Evolutionary conservation across 257 asterid species (phyloP), one percentile per base, ranked within the genome.

Genomic region (Solanum chiquidenum): DNA sequence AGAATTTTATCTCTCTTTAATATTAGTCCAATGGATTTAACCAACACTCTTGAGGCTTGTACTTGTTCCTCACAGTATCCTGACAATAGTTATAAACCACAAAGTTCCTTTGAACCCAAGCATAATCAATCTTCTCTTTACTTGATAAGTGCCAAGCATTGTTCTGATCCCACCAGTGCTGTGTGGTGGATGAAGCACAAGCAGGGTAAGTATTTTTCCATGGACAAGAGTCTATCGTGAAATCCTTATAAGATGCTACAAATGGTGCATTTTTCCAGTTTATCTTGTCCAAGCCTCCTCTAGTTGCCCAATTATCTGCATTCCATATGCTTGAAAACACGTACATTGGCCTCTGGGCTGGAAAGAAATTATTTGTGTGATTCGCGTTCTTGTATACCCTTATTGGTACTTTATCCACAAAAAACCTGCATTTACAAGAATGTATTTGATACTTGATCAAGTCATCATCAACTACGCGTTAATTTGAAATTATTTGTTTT

Each of bases 291-390:
- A 96, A 89, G 0, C 99, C 99, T 13, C 99, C 99, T 52, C 98
- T 88, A 2, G 99, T 96, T 29, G 99, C 99, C 99, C 99, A 97
- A 89, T 97, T 98, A 35, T 97, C 99, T 0, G 98, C 99, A 55
- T 97, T 94, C 99, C 99, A 97, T 25, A 97, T 96, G 94, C 99
- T 97, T 7, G 99, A 97, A 89, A 97, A 95, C 25, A 97, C 83
- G 90, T 92, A 93, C 99, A 97, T 97, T 12, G 99, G 98, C 92
- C 95, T 93, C 88, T 93, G 89, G 9, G 88, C 90, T 1, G 99
- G 99, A 91, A 91, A 97, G 95, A 97, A 97, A 66, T 88, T 92
- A 98, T 97, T 97, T 23, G 93, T 94, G 94, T 96, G 94, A 90
- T 97, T 94, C 1, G 98, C 98, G 42, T 96, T 97, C 93, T 93